phyloP scores from a whole-genome alignment of 2,329 filamentous ascomycete genomes.

The Paecilomyces sp. region DNA sequence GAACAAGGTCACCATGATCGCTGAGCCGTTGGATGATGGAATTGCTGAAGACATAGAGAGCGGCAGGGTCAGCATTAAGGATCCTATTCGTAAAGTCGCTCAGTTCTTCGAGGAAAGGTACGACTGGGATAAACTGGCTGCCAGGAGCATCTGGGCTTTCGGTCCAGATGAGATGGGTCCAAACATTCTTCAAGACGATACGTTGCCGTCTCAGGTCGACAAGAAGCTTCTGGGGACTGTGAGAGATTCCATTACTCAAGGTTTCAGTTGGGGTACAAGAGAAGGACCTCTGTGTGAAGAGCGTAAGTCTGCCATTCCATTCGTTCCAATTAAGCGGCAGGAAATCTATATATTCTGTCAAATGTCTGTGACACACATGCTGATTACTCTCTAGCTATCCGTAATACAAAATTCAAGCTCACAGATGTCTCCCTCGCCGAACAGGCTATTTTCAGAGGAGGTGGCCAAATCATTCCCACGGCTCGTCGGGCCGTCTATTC shows the following conservation, averaged over 20 bases:
- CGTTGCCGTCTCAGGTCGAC: constrained; percentile 87
- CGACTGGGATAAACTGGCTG: constrained; percentile 91
- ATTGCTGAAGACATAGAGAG: constrained; percentile 93
- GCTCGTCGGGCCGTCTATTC: constrained; percentile 88
- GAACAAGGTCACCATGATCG: constrained; percentile 98
- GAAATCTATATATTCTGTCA: constrained; percentile 10
- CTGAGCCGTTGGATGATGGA: constrained; percentile 88
- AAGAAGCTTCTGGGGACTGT: constrained; percentile 83
- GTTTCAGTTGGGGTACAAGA: constrained; percentile 91
- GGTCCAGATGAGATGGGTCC: constrained; percentile 90
- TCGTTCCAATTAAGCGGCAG: constrained; percentile 1
- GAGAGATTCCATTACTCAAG: constrained; percentile 87
- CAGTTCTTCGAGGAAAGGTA: constrained; percentile 98
- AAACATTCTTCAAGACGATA: constrained; percentile 96
- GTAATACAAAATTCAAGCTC: constrained; percentile 95
- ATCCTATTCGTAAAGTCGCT: constrained; percentile 85
- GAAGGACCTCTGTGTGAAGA: constrained; percentile 98
- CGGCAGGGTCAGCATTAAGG: constrained; percentile 82
- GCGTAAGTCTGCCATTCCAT: constrained; percentile 54
- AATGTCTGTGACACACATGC: constrained; percentile 5
- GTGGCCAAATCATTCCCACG: constrained; percentile 95
- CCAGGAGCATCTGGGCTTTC: constrained; percentile 96
- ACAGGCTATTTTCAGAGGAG: constrained; percentile 90
- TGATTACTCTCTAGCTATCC: constrained; percentile 59
- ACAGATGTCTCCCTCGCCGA: constrained; percentile 81